phyloP scores from a whole-genome alignment of 495 filamentous ascomycete genomes.

The Penicillium herquei region DNA sequence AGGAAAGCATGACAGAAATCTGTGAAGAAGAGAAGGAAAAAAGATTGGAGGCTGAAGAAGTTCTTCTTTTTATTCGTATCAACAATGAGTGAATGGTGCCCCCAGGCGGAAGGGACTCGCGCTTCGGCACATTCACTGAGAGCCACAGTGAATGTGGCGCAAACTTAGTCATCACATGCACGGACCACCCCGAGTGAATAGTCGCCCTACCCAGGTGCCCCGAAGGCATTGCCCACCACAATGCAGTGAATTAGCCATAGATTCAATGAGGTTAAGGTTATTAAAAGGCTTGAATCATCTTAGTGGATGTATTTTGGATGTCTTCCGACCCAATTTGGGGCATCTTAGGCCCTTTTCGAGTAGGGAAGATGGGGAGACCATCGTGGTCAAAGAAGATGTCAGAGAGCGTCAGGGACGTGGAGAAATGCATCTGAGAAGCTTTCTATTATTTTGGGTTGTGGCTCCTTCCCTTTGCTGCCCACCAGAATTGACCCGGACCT shows the following conservation, averaged over 20 bases:
- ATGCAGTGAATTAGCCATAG: constrained; percentile 2
- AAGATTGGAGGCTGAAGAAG: background rate
- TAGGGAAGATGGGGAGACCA: constrained; percentile 4
- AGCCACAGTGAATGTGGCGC: constrained; percentile 22
- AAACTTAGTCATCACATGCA: constrained; percentile 23
- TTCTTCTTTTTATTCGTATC: constrained; percentile 1
- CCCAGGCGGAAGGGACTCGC: constrained; percentile 28
- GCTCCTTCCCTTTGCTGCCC: constrained; percentile 34
- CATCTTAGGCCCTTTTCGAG: constrained; percentile 1
- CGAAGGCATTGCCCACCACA: background rate
- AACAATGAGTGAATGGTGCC: constrained; percentile 15
- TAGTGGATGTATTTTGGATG: background rate
- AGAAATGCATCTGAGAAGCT: constrained; percentile 17
- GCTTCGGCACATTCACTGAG: constrained; percentile 8
- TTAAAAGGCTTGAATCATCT: constrained; percentile 7
- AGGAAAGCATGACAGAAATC: too few relatives aligned
- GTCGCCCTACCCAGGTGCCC: background rate
- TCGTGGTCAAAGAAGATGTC: constrained; percentile 26
- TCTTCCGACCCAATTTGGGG: background rate
- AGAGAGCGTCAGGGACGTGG: constrained; percentile 24
- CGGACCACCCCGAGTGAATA: constrained; percentile 20
- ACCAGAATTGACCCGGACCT: constrained; percentile 29
- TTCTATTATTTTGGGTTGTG: constrained; percentile 35
- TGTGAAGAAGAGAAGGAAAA: background rate
- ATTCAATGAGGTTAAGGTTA: constrained; percentile 1